Conservation (phyloP, 345 rosid species). For the Citrus reticulata region DNA sequence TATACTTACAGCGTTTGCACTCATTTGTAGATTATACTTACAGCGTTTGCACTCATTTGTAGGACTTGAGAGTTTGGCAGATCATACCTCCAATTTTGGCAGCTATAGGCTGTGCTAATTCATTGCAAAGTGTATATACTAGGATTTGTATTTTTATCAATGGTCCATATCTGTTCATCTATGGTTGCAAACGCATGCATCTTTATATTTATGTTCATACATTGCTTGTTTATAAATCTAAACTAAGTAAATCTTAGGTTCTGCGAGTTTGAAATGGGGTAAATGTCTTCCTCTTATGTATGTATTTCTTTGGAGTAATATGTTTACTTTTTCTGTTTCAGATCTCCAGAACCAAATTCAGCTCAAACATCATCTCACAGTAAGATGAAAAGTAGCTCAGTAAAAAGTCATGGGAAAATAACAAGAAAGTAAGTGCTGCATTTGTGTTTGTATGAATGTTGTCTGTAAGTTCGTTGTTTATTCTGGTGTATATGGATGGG, state of each 20-base stretch:
- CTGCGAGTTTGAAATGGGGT: neutral
- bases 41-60: neutral
- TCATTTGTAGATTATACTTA: neutral
- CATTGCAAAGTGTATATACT: neutral
- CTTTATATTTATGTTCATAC: neutral
- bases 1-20: neutral
- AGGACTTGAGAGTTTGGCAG: neutral
- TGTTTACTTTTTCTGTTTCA: conserved; percentile 25
- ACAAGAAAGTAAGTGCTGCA: conserved; percentile 66
- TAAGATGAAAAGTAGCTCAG: conserved; percentile 34
- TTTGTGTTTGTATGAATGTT: conserved; percentile 1
- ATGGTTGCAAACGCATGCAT: neutral
- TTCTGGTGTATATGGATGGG: conserved; percentile 1
- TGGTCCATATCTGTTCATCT: neutral
- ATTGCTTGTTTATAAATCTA: neutral
- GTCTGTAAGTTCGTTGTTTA: neutral
- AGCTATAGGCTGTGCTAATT: neutral
- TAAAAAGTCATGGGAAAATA: conserved; percentile 61
- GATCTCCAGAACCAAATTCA: conserved; percentile 39
- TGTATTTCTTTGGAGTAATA: neutral
- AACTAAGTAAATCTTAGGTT: neutral
- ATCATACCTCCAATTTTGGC: neutral
- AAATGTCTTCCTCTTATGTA: neutral
- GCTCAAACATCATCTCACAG: conserved; percentile 30
- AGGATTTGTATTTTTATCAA: neutral